Base-by-base conservation (phyloP, 441 rosid genomes). In the Biscutella laevigata region DNA sequence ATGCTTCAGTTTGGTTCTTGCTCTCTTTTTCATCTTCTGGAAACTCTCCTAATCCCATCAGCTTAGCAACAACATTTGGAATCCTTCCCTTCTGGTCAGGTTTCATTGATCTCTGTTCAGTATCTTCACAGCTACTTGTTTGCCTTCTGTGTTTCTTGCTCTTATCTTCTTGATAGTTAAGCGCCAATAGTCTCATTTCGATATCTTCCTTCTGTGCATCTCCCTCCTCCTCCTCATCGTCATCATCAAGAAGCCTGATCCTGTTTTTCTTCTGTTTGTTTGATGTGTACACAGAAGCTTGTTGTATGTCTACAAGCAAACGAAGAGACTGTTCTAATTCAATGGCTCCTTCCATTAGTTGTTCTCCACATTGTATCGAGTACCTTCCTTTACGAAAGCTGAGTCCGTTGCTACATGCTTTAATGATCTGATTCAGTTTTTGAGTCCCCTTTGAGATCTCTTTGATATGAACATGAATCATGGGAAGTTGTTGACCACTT, bases 401-500 rank as follows among this genome's bases (percentile, higher is more conserved):
- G 2, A 74, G 52, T 43, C 89, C 89, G 27, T 64, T 74, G 4
- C 92, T 80, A 59, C 81, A 84, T 45, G 88, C 78, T 61, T 72
- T 74, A 26, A 92, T 78, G 66, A 92, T 81, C 71, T 79, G 88
- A 39, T 92, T 84, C 38, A 92, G 64, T 46, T 78, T 86, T 15
- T 84, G 79, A n/a, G 92, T 80, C 0, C 97, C 95, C 63, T 77
- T 86, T 6, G 95, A 74, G 44, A 92, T 82, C 60, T 88, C 95
- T 65, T 77, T 71, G 46, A 92, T 66, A 38, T 86, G 92, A 47
- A 81, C 70, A 44, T 81, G 78, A 41, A 89, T 76, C 50, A 92
- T 44, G 17, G 76, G 56, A 63, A n/a, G n/a, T n/a, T n/a, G n/a
- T n/a, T n/a, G n/a, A n/a, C 82, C 49, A 2, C 62, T 72, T 35